These are phyloP conservation scores for Salvia rosmarinus DNA, from an alignment of 257 asterid species.

Conservation along the genomic window DNA sequence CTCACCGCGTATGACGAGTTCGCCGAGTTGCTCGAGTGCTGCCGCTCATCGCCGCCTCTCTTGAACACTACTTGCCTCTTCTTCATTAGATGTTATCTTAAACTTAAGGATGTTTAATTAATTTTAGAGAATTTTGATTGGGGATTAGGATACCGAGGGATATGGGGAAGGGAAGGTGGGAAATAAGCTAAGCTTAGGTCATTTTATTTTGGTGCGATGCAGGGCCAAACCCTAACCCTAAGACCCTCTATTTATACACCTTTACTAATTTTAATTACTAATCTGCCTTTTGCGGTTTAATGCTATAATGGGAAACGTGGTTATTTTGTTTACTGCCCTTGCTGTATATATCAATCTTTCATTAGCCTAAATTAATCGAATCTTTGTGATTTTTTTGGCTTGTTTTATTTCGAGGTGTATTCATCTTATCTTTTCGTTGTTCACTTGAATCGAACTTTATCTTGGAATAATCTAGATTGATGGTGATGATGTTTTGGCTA, in stretches of 20 bases:
- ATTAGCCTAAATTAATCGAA: conserved; percentile 2
- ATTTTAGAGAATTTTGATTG: not conserved
- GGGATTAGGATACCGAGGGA: conserved; percentile 20
- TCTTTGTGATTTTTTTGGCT: not conserved
- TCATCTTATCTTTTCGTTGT: not conserved
- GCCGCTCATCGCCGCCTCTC: conserved; percentile 38
- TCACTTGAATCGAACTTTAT: not conserved
- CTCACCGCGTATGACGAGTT: conserved; percentile 44
- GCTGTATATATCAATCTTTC: not conserved
- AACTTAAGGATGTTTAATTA: not conserved
- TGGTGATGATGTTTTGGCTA: not conserved
- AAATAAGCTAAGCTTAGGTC: conserved; percentile 14
- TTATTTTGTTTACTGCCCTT: not conserved
- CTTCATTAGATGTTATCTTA: conserved; percentile 2
- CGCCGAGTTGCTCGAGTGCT: conserved; percentile 28
- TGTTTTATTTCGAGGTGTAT: not conserved
- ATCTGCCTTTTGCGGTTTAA: not conserved
- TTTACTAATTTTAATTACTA: conserved; percentile 5
- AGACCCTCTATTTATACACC: conserved; percentile 54
- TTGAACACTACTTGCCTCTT: conserved; percentile 51
- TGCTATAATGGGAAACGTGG: not conserved
- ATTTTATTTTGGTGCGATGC: conserved; percentile 22
- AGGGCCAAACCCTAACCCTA: conserved; percentile 66
- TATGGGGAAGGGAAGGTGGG: not conserved
- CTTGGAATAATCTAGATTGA: not conserved